Evolutionary conservation across 2,329 filamentous ascomycete genomes (phyloP).

Genomic region (Acrocalymma vagum): DNA sequence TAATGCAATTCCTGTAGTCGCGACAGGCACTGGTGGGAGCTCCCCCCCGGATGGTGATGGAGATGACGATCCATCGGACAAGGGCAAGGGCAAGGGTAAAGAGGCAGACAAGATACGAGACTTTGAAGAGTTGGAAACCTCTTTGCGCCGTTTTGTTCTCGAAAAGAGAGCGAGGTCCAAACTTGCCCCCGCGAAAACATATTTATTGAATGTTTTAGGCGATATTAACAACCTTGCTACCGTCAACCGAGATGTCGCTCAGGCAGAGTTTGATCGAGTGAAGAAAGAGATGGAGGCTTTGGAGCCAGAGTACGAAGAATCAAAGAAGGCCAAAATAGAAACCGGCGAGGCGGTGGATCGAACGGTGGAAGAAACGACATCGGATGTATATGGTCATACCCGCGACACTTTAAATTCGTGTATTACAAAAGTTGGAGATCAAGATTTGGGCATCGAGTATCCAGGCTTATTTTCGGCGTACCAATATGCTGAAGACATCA

Average conservation of each 20-base stretch:
- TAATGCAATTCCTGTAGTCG: conserved; percentile 84
- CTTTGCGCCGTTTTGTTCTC: conserved; percentile 88
- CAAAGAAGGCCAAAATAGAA: conserved; percentile 79
- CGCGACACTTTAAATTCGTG: conserved; percentile 77
- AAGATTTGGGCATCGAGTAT: conserved; percentile 83
- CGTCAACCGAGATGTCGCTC: conserved; percentile 87
- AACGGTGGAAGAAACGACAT: conserved; percentile 84
- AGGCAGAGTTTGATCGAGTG: conserved; percentile 84
- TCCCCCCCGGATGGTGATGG: conserved; percentile 45
- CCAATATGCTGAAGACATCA: conserved; percentile 91
- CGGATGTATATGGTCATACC: conserved; percentile 85
- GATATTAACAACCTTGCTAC: conserved; percentile 84
- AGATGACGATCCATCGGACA: conserved; percentile 55
- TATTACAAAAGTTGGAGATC: conserved; percentile 79
- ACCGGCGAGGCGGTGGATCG: conserved; percentile 83
- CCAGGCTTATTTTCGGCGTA: conserved; percentile 86
- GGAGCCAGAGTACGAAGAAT: conserved; percentile 85
- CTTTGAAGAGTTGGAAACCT: conserved; percentile 89
- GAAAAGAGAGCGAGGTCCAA: conserved; percentile 97
- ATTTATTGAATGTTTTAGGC: conserved; percentile 89
- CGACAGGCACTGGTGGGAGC: conserved; percentile 54
- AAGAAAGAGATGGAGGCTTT: conserved; percentile 81
- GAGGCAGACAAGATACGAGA: conserved; percentile 82
- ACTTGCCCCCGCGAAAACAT: conserved; percentile 93
- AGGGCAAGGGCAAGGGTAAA: conserved; percentile 78